phyloP scores from a whole-genome alignment of 805 yeast species.

The Cyberlindnera petersonii region DNA sequence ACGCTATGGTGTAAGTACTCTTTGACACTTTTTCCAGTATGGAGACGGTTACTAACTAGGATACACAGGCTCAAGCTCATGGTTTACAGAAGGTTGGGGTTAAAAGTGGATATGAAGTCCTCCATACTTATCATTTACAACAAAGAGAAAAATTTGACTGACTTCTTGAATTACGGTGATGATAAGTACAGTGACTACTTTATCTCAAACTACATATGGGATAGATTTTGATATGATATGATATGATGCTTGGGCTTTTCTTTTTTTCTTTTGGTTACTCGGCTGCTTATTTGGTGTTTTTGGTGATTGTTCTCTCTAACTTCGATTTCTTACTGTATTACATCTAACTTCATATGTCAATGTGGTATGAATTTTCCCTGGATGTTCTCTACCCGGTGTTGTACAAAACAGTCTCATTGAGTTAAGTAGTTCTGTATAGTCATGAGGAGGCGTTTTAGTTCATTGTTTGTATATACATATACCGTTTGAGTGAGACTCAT shows the following conservation, averaged over 20 bases:
- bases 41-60: constrained; percentile 4
- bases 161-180: constrained; percentile 46
- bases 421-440: neutral
- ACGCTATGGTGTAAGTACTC: constrained; percentile 35
- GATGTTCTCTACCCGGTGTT: no score
- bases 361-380: no score
- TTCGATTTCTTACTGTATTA: neutral
- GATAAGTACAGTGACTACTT: constrained; percentile 61
- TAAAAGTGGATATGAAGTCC: constrained; percentile 41
- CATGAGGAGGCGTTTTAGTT: constrained; percentile 2
- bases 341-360: neutral
- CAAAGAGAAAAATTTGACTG: constrained; percentile 41
- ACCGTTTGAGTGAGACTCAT: neutral
- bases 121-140: constrained; percentile 47
- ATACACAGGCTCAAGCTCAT: constrained; percentile 43
- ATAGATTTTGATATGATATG: constrained; percentile 35
- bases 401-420: neutral
- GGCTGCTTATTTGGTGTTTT: no score
- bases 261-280: no score
- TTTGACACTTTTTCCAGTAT: neutral
- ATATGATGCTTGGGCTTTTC: neutral
- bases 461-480: constrained; percentile 13
- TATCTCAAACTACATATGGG: constrained; percentile 78
- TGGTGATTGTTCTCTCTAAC: neutral
- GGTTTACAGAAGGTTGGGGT: constrained; percentile 57